Conservation (phyloP, 2,329 filamentous ascomycete genomes). For the Amauroascus verrucosus region DNA sequence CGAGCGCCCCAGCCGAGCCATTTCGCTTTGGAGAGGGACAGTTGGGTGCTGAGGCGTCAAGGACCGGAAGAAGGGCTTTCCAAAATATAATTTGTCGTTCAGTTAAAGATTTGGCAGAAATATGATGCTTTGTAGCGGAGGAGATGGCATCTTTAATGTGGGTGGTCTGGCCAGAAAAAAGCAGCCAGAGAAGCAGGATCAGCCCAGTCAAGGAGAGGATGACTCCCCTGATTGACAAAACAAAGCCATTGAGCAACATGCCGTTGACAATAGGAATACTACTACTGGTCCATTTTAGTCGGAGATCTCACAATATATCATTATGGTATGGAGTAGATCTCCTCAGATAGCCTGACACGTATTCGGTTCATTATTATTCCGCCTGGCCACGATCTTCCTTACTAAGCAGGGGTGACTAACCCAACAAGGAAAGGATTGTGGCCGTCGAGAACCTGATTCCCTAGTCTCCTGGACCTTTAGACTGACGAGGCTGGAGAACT, state of each 20-base stretch:
- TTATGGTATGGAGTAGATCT: no score
- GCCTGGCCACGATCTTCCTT: no score
- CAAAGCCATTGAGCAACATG: constrained; percentile 9
- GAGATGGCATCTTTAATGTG: background rate
- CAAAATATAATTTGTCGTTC: constrained; percentile 26
- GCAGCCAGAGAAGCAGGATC: constrained; percentile 4
- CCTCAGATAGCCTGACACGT: no score
- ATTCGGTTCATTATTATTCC: no score
- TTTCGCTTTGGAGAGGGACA: constrained; percentile 22
- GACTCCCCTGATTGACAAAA: constrained; percentile 1
- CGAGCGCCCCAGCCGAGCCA: constrained; percentile 21
- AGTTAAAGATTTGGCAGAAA: background rate
- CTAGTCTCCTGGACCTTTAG: no score
- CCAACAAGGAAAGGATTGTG: no score
- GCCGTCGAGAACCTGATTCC: no score
- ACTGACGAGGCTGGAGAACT: no score
- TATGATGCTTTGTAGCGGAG: background rate
- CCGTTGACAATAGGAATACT: background rate
- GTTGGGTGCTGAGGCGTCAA: constrained; percentile 25
- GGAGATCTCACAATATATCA: no score
- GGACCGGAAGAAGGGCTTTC: constrained; percentile 24
- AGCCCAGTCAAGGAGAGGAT: constrained; percentile 1
- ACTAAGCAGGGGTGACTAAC: no score
- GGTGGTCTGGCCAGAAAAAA: background rate
- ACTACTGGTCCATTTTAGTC: background rate